Conservation (phyloP, 2,329 filamentous ascomycete species). For the Exophiala bonariae region DNA sequence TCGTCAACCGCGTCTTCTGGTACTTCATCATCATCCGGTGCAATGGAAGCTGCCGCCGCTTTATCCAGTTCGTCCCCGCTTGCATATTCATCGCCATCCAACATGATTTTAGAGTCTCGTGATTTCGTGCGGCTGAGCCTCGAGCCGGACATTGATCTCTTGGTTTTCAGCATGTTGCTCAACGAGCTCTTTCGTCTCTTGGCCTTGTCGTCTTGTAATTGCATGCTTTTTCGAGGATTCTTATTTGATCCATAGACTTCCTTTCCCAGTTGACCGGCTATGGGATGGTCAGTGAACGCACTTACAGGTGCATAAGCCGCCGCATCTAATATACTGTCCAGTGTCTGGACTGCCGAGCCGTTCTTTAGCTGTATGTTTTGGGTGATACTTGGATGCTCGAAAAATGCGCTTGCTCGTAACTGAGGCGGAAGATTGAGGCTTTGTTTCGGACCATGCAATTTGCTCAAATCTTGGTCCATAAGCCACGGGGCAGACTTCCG, state of each 20-base stretch:
- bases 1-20: constrained; percentile 17
- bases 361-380: constrained; percentile 62
- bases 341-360: constrained; percentile 81
- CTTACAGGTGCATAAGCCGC: constrained; percentile 83
- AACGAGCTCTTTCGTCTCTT: constrained; percentile 35
- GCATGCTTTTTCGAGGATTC: constrained; percentile 33
- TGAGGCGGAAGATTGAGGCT: constrained; percentile 68
- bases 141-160: constrained; percentile 25
- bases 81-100: constrained; percentile 18
- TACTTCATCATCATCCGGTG: constrained; percentile 27
- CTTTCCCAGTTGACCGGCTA: constrained; percentile 71
- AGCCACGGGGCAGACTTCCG: constrained; percentile 54
- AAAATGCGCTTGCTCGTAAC: constrained; percentile 86
- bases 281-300: constrained; percentile 88
- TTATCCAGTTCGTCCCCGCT: constrained; percentile 25
- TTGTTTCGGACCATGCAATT: constrained; percentile 8
- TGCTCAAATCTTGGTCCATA: constrained; percentile 28
- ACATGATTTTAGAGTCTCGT: constrained; percentile 14
- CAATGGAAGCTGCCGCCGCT: constrained; percentile 22
- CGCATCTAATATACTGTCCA: constrained; percentile 90
- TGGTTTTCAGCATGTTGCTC: constrained; percentile 29
- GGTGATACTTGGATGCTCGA: constrained; percentile 65
- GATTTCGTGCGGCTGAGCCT: constrained; percentile 22
- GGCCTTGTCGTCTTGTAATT: constrained; percentile 17
- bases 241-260: constrained; percentile 66